Conservation (phyloP, 805 yeast genomes). For the Sugiyamaella lignohabitans region DNA sequence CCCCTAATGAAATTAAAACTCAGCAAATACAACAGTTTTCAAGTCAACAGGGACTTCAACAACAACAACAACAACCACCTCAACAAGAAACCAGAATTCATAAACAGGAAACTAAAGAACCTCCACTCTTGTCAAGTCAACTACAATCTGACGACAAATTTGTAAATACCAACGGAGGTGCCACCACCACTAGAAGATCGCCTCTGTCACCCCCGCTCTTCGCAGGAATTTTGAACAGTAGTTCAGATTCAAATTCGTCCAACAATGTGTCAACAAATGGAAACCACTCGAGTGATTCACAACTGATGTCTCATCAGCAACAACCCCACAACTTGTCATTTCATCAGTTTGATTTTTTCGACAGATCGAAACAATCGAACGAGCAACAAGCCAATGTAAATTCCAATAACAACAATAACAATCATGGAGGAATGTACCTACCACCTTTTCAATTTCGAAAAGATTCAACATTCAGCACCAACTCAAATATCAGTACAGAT, state of each 20-base stretch:
- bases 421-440: neutral
- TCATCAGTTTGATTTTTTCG: conserved; percentile 3
- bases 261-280: neutral
- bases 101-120: neutral
- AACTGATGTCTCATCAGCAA: no score
- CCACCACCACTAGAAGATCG: neutral
- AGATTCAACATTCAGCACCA: conserved; percentile 1
- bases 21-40: neutral
- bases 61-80: conserved; percentile 4
- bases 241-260: neutral
- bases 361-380: neutral
- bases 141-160: neutral
- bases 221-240: conserved; percentile 1
- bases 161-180: neutral
- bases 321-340: no score
- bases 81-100: neutral
- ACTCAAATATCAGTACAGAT: neutral
- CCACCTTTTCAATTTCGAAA: conserved; percentile 7
- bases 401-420: neutral
- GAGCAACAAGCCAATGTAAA: no score
- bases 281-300: no score
- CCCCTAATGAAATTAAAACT: neutral
- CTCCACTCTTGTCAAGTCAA: neutral
- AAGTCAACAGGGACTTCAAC: conserved; percentile 3
- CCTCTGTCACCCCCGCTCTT: neutral